Evolutionary conservation across 139 green algal genomes (phyloP), one percentile per base, ranked within the genome.

Genomic region (Dunaliella sp.): DNA sequence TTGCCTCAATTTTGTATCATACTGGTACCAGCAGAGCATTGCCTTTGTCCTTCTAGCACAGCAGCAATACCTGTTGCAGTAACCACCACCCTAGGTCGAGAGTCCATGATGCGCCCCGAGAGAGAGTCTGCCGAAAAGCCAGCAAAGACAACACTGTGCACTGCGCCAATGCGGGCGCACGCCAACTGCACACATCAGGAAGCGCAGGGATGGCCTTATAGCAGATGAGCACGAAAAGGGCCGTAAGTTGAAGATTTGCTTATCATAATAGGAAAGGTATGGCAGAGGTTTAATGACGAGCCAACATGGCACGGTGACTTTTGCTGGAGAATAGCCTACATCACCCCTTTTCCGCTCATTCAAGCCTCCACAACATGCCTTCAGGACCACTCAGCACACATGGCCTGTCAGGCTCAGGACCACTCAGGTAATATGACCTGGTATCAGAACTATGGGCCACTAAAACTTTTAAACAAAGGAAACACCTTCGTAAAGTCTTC

Each of bases 111-210:
- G 77, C 90, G 90, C 37, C 84, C 74, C 80, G 93, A 91, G 78
- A 99, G 91, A 0, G 93, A 87, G 58, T 99, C 95, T 7, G 97
- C 94, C 34, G 92, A 97, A 91, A 99, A 99, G 36, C 97, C 97
- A 0, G 85, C 97, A 87, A 99, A 99, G 59, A 99, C 96, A 0
- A 99, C 97, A 0, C 89, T 95, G 91, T 99, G 97, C 76, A 99
- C 93, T 0, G 96, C 97, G 28, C 97, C 97, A 80, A 99, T 96
- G 80, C 97, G 93, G 7, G 96, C 95, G 87, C 97, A 99, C 2
- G 97, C 97, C 59, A 99, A 88, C 93, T 98, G 91, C 89, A 97
- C 94, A 12, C 91, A 88, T n/a, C n/a, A 16, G 48, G 48, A 7
- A 65, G 48, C 16, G 48, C 48, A 65, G 16, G 48, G 48, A 16